Conservation (phyloP, 495 filamentous ascomycete species). For the Talaromyces thailandensis region DNA sequence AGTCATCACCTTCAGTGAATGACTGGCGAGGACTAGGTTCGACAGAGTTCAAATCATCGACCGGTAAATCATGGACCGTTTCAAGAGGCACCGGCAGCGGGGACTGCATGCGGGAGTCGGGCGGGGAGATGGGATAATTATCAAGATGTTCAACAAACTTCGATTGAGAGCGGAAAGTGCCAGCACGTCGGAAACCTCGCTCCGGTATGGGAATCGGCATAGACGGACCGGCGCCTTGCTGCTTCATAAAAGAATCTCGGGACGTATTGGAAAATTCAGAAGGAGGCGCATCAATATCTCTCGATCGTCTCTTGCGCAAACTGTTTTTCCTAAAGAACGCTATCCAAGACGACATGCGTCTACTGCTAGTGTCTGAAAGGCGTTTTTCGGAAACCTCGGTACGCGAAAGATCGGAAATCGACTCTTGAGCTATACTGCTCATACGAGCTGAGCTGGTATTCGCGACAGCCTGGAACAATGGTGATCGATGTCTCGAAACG, state of each 20-base stretch:
- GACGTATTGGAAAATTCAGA: slow-evolving; percentile 76
- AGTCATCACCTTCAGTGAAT: slow-evolving; percentile 16
- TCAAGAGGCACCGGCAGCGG: slow-evolving; percentile 39
- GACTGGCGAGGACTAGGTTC: slow-evolving; percentile 5
- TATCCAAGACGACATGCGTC: slow-evolving; percentile 41
- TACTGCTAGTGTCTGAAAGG: slow-evolving; percentile 37
- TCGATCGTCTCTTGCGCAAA: slow-evolving; percentile 47
- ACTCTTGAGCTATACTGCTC: slow-evolving; percentile 35
- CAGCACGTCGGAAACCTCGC: slow-evolving; percentile 36
- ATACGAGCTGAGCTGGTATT: slow-evolving; percentile 48
- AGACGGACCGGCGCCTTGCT: slow-evolving; percentile 19
- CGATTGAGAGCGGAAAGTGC: slow-evolving; percentile 67
- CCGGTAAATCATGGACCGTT: slow-evolving; percentile 9
- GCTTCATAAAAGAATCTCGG: slow-evolving; percentile 62
- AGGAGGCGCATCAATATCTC: slow-evolving; percentile 42
- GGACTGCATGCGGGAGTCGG: slow-evolving; percentile 72
- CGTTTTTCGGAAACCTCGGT: slow-evolving; percentile 31
- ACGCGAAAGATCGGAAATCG: slow-evolving; percentile 37
- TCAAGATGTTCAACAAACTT: slow-evolving; percentile 92
- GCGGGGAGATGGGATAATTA: slow-evolving; percentile 71
- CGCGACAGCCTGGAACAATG: slow-evolving; percentile 38
- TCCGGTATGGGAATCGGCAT: slow-evolving; percentile 26
- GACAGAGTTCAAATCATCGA: not conserved
- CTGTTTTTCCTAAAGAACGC: slow-evolving; percentile 67
- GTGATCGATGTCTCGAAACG: slow-evolving; percentile 26